These are phyloP conservation scores for Penicillium capsulatum DNA, from an alignment of 2,329 filamentous ascomycete species.

Conservation along the genomic window DNA sequence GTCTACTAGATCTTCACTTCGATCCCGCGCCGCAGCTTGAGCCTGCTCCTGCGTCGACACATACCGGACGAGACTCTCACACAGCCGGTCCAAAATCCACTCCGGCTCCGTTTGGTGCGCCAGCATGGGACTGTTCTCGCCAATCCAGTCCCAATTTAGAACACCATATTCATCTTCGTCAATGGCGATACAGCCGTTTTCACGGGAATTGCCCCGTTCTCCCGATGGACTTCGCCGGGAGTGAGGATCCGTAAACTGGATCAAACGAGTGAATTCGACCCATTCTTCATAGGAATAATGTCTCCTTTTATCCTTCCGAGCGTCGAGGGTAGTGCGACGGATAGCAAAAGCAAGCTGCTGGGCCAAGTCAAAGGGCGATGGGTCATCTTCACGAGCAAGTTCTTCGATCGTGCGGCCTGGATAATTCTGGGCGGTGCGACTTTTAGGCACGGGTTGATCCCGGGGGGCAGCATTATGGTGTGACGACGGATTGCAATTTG, in stretches of 20 bases:
- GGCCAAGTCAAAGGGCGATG: conserved; percentile 56
- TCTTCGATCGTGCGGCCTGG: conserved; percentile 40
- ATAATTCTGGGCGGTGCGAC: conserved; percentile 1
- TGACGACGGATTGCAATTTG: not conserved
- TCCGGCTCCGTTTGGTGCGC: conserved; percentile 60
- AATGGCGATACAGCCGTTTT: conserved; percentile 27
- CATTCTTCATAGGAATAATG: conserved; percentile 79
- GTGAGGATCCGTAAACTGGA: conserved; percentile 52
- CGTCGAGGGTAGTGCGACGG: conserved; percentile 59
- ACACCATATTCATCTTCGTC: conserved; percentile 56
- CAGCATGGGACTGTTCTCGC: conserved; percentile 64
- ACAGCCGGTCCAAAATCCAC: conserved; percentile 63
- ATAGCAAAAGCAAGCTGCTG: conserved; percentile 66
- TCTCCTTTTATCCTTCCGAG: conserved; percentile 55
- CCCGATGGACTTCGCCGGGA: conserved; percentile 13
- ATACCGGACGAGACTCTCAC: conserved; percentile 57
- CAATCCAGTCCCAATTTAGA: conserved; percentile 70
- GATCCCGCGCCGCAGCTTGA: not conserved
- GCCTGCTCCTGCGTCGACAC: conserved; percentile 23
- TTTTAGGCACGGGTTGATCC: not conserved
- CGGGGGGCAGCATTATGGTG: too few species aligned
- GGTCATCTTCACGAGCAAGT: conserved; percentile 45
- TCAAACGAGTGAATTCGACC: conserved; percentile 76
- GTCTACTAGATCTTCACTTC: conserved; percentile 9
- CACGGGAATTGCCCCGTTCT: not conserved